These are phyloP conservation scores for Sequoia sempervirens DNA, from an alignment of 75 land plant species.

Conservation along the genomic window DNA sequence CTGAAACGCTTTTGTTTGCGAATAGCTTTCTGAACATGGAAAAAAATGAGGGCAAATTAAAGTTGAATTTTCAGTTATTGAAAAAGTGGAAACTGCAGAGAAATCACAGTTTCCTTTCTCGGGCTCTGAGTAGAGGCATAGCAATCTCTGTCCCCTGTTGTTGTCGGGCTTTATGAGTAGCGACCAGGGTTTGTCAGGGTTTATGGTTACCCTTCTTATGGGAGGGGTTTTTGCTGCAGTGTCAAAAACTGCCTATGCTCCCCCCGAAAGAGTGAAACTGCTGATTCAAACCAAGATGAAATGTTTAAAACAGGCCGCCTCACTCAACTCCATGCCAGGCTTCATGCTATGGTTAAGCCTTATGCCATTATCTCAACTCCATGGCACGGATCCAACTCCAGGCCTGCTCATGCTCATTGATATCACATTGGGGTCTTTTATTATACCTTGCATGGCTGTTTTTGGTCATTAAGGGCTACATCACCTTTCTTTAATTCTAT, in stretches of 20 bases:
- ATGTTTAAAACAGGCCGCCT: slow-evolving; percentile 53
- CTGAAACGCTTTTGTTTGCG: too few relatives aligned
- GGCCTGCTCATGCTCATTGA: too few relatives aligned
- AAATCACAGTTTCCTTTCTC: neutral
- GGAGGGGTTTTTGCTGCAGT: slow-evolving; percentile 66
- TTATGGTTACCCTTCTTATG: slow-evolving; percentile 46
- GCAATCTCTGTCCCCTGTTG: slow-evolving; percentile 16
- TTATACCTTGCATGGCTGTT: too few relatives aligned
- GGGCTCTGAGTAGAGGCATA: neutral
- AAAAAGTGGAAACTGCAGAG: neutral
- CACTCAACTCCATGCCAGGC: neutral
- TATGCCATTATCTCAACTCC: too few relatives aligned
- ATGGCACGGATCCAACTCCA: too few relatives aligned
- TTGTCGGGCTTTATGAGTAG: slow-evolving; percentile 31
- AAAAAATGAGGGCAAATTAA: too few relatives aligned
- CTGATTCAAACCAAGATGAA: slow-evolving; percentile 66
- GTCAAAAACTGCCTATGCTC: slow-evolving; percentile 59
- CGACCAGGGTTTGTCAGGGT: slow-evolving; percentile 30
- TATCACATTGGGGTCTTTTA: too few relatives aligned
- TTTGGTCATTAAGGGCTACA: too few relatives aligned
- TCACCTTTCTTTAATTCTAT: too few relatives aligned
- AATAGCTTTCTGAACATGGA: too few relatives aligned
- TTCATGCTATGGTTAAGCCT: too few relatives aligned
- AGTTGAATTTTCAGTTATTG: too few relatives aligned
- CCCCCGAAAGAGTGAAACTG: slow-evolving; percentile 60